Conservation (phyloP, 306 rosid genomes). For the Lathyrus oleraceus region DNA sequence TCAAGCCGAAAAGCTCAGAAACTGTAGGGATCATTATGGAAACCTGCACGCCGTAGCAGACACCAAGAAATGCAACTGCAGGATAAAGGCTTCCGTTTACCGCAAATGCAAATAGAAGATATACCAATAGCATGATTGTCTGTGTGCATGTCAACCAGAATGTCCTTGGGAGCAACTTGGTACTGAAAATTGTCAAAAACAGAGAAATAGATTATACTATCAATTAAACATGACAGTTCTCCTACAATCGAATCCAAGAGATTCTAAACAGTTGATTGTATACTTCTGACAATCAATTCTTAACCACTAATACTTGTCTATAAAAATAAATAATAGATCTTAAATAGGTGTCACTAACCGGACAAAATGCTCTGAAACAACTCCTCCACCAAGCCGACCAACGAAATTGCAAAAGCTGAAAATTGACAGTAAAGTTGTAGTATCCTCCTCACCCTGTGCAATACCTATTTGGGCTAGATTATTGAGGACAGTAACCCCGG, state of each 20-base stretch:
- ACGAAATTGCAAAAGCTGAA: slow-evolving; percentile 78
- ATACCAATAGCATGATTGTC: slow-evolving; percentile 55
- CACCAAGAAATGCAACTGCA: slow-evolving; percentile 64
- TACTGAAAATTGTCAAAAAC: slow-evolving; percentile 45
- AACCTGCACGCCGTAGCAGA: slow-evolving; percentile 68
- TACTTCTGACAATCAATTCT: no score
- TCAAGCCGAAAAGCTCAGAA: slow-evolving; percentile 77
- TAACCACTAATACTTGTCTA: no score
- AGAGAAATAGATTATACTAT: neutral
- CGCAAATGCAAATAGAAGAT: slow-evolving; percentile 72
- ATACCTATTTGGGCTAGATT: slow-evolving; percentile 81
- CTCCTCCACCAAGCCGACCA: slow-evolving; percentile 89
- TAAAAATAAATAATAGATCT: neutral
- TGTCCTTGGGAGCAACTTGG: slow-evolving; percentile 63
- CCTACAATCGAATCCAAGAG: no score
- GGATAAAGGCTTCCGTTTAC: slow-evolving; percentile 57
- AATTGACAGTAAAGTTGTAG: slow-evolving; percentile 67
- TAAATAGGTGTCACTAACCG: slow-evolving; percentile 52
- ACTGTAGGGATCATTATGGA: slow-evolving; percentile 78
- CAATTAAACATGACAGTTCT: neutral
- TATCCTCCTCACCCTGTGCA: slow-evolving; percentile 72
- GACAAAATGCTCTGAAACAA: slow-evolving; percentile 80
- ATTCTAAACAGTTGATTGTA: no score
- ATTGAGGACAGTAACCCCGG: slow-evolving; percentile 83
- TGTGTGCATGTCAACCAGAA: slow-evolving; percentile 69